These are phyloP conservation scores for Globisporangium spiculum DNA, from an alignment of 352 stramenopile species.

Conservation along the genomic window DNA sequence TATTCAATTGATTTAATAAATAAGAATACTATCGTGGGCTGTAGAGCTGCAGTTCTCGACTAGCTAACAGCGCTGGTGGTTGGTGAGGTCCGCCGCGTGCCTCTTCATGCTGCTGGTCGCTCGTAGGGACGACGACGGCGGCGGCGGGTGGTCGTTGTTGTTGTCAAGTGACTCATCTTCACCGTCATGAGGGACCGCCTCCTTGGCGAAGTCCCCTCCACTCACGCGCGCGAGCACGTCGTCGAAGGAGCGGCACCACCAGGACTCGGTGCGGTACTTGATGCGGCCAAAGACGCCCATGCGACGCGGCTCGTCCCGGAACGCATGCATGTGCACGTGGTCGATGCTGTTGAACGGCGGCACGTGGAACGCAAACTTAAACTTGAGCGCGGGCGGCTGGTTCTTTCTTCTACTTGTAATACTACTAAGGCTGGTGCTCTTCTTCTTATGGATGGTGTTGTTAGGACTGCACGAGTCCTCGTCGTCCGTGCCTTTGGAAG, in stretches of 20 bases:
- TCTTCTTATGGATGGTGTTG: neutral
- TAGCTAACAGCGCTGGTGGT: neutral
- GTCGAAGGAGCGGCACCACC: constrained; percentile 81
- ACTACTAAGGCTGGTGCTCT: neutral
- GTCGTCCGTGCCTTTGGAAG: constrained; percentile 14
- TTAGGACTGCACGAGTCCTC: constrained; percentile 11
- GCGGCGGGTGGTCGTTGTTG: neutral
- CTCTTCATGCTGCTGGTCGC: neutral
- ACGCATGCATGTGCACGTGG: constrained; percentile 88
- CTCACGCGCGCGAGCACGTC: constrained; percentile 47
- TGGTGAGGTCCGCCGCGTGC: neutral
- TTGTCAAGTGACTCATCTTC: neutral
- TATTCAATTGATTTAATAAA: constrained; percentile 3
- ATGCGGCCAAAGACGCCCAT: constrained; percentile 60
- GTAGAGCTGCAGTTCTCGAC: neutral
- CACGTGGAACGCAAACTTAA: constrained; percentile 35
- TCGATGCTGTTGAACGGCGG: constrained; percentile 89
- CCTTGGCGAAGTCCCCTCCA: neutral
- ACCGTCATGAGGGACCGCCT: neutral
- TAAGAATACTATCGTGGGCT: neutral
- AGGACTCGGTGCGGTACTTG: constrained; percentile 82
- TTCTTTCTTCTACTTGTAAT: neutral
- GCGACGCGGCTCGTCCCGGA: constrained; percentile 34
- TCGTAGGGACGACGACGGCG: neutral
- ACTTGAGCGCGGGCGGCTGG: constrained; percentile 6